Base-by-base conservation (phyloP, 768 basidiomycete species). In the Amanita jacksonii region DNA sequence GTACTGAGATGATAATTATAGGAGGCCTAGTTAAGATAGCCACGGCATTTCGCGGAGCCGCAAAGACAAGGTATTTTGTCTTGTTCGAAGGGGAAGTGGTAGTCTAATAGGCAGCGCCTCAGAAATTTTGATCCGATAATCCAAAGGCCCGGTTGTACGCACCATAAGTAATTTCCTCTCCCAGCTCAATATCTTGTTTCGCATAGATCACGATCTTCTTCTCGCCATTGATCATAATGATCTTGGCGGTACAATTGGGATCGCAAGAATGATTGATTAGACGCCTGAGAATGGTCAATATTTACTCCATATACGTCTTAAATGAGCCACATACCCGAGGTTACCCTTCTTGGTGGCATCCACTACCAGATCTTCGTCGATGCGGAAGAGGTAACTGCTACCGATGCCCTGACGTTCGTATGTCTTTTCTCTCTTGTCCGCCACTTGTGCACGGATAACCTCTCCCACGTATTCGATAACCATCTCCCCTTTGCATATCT, bases 161-260 rank as follows among this genome's bases (percentile, higher is more conserved):
- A 89, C 87, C 89, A 66, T 96, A 94, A 41, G 93, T 96, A 57
- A 98, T 94, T 67, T 99, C 96, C 57, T 96, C 92, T 41, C 96
- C 96, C 18, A 93, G 79, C 53, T 94, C 85, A 55, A 99, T 92
- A 53, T 87, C 87, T 54, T 88, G 79, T 64, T 97, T 96, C 24
- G 96, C 96, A 61, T 99, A 99, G 41, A 99, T 99, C 58, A 99
- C 96, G 55, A 99, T 99, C 76, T 96, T 92, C 74, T 92, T 92
- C 66, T 86, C 87, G 34, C 86, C 82, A 56, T 73, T 91, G 60
- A 91, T 88, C 50, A 85, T 88, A 53, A 89, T 90, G 56, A 88
- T 89, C 68, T 88, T 90, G 33, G 87, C 87, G 8, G 81, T 89
- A 57, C 87, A 88, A 50, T 88, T 89, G 10, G 96, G 96, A 55